Evolutionary conservation across 768 basidiomycete genomes (phyloP).

Genomic region (Hirschioporus abietinus): DNA sequence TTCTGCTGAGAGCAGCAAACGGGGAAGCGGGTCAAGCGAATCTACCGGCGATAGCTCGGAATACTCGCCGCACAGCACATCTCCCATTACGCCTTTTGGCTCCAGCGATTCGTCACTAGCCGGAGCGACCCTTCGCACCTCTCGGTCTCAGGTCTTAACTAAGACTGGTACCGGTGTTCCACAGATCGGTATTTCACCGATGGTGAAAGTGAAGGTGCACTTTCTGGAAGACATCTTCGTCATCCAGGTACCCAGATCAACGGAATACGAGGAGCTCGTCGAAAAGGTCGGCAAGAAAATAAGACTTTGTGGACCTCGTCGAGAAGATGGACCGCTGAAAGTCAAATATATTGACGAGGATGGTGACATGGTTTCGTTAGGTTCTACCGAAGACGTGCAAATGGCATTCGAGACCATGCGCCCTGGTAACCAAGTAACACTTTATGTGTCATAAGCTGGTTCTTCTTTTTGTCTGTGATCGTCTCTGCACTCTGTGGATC

Average conservation of each 20-base stretch:
- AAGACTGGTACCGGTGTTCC: not conserved
- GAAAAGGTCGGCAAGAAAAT: slow-evolving; percentile 93
- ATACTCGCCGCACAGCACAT: slow-evolving; percentile 78
- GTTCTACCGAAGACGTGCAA: slow-evolving; percentile 88
- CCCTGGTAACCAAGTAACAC: slow-evolving; percentile 74
- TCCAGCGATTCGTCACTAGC: slow-evolving; percentile 78
- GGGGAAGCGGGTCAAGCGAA: slow-evolving; percentile 81
- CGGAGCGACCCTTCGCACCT: slow-evolving; percentile 46
- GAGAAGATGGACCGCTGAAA: slow-evolving; percentile 74
- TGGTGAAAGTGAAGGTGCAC: slow-evolving; percentile 90
- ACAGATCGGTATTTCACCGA: slow-evolving; percentile 20
- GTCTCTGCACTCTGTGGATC: slow-evolving; percentile 1
- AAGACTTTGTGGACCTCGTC: slow-evolving; percentile 76
- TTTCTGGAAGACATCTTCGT: slow-evolving; percentile 95
- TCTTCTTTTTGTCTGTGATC: not conserved
- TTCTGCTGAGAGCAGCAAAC: slow-evolving; percentile 41
- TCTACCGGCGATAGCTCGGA: slow-evolving; percentile 79
- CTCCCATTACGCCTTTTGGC: slow-evolving; percentile 88
- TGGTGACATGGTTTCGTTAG: slow-evolving; percentile 83
- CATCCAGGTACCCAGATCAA: slow-evolving; percentile 77
- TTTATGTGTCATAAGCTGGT: slow-evolving; percentile 63
- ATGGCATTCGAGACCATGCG: slow-evolving; percentile 87
- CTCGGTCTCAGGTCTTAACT: slow-evolving; percentile 46
- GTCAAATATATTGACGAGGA: slow-evolving; percentile 92
- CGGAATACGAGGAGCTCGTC: slow-evolving; percentile 78